These are phyloP conservation scores for Chaetomium tenue DNA, from an alignment of 495 filamentous ascomycete genomes.

Conservation along the genomic window DNA sequence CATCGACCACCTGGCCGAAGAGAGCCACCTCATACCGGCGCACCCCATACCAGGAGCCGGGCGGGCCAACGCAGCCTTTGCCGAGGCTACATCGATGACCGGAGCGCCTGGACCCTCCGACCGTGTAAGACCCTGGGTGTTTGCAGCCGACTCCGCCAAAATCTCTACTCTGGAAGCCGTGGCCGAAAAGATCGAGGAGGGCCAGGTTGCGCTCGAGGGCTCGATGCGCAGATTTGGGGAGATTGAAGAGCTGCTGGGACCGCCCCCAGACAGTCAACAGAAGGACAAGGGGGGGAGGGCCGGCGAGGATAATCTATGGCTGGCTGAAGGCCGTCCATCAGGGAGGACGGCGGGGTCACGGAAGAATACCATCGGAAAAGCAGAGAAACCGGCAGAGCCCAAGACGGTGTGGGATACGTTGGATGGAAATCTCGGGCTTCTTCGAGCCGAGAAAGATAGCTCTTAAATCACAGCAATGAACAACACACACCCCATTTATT, in stretches of 20 bases:
- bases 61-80: slow-evolving; percentile 26
- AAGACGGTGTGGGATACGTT: slow-evolving; percentile 44
- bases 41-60: slow-evolving; percentile 51
- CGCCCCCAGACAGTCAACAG: slow-evolving; percentile 11
- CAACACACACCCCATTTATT: not conserved
- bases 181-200: slow-evolving; percentile 50
- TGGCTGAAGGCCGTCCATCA: slow-evolving; percentile 33
- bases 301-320: slow-evolving; percentile 38
- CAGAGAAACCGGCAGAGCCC: slow-evolving; percentile 27
- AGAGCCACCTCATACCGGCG: slow-evolving; percentile 65
- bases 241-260: slow-evolving; percentile 40
- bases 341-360: slow-evolving; percentile 24
- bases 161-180: slow-evolving; percentile 48
- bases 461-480: slow-evolving; percentile 14
- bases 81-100: slow-evolving; percentile 27
- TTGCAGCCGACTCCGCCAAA: slow-evolving; percentile 50
- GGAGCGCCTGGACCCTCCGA: slow-evolving; percentile 39
- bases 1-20: slow-evolving; percentile 61
- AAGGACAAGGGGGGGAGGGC: slow-evolving; percentile 22
- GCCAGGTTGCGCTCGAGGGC: slow-evolving; percentile 44
- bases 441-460: slow-evolving; percentile 30
- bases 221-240: slow-evolving; percentile 43
- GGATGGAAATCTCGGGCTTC: slow-evolving; percentile 48
- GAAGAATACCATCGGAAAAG: slow-evolving; percentile 33
- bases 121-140: slow-evolving; percentile 50